These are phyloP conservation scores for Podaxis sp. DNA, from an alignment of 768 basidiomycete genomes.

Conservation along the genomic window DNA sequence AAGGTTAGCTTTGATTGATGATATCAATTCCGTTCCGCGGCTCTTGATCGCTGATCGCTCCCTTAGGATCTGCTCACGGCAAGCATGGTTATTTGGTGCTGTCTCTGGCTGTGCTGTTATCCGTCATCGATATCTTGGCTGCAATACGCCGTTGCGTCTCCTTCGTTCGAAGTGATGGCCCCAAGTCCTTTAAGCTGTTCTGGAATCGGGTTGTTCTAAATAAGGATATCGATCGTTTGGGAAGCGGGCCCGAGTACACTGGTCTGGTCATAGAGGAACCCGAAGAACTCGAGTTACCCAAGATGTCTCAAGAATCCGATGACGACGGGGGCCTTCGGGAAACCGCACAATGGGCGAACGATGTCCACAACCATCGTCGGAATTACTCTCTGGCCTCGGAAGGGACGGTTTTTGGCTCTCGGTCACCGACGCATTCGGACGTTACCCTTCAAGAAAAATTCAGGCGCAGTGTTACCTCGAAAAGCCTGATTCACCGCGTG, in stretches of 20 bases:
- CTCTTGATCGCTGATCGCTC: not conserved
- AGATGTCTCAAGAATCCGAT: slow-evolving; percentile 35
- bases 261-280: slow-evolving; percentile 55
- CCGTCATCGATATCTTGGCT: slow-evolving; percentile 51
- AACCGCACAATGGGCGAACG: slow-evolving; percentile 56
- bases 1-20: slow-evolving; percentile 38
- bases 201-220: slow-evolving; percentile 61
- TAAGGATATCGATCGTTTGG: slow-evolving; percentile 30
- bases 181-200: slow-evolving; percentile 46
- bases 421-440: slow-evolving; percentile 52
- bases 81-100: slow-evolving; percentile 56
- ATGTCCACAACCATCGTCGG: slow-evolving; percentile 41
- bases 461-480: slow-evolving; percentile 15
- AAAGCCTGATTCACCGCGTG: slow-evolving; percentile 37
- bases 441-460: slow-evolving; percentile 53
- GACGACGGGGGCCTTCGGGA: slow-evolving; percentile 35
- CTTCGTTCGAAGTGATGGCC: slow-evolving; percentile 44
- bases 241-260: slow-evolving; percentile 51
- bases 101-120: slow-evolving; percentile 36
- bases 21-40: not conserved
- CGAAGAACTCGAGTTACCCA: slow-evolving; percentile 52
- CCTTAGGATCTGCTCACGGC: slow-evolving; percentile 53
- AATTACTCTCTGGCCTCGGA: slow-evolving; percentile 53
- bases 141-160: slow-evolving; percentile 49
- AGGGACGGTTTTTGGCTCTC: slow-evolving; percentile 48